phyloP scores from a whole-genome alignment of 495 filamentous ascomycete genomes.

The Penicillium maclennaniae region DNA sequence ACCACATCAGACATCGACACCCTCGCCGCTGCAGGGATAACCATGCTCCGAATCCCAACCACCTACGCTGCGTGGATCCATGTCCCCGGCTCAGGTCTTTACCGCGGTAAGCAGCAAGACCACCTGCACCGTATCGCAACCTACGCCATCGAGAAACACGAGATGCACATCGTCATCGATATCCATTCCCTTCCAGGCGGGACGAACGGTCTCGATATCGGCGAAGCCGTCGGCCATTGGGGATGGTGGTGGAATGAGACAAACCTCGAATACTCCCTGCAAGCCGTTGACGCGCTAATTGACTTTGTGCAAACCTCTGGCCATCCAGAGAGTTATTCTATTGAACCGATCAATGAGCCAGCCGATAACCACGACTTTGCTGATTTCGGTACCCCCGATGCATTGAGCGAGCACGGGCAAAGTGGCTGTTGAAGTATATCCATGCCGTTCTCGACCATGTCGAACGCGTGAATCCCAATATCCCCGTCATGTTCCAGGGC shows the following conservation, averaged over 20 bases:
- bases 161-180: constrained; percentile 32
- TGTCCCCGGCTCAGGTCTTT: constrained; percentile 28
- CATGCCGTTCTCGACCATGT: constrained; percentile 16
- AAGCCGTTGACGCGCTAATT: constrained; percentile 24
- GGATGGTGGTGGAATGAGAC: constrained; percentile 31
- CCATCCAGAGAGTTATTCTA: constrained; percentile 18
- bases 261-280: constrained; percentile 23
- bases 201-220: constrained; percentile 27
- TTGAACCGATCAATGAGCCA: constrained; percentile 24
- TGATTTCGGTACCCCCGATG: constrained; percentile 20
- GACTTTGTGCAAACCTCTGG: constrained; percentile 24
- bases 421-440: constrained; percentile 22
- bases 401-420: constrained; percentile 15
- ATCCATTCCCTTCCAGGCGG: constrained; percentile 33
- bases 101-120: constrained; percentile 26
- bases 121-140: constrained; percentile 24
- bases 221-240: constrained; percentile 26
- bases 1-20: constrained; percentile 27
- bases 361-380: constrained; percentile 18
- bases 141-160: constrained; percentile 26
- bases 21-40: constrained; percentile 20
- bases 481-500: constrained; percentile 23
- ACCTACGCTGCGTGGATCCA: constrained; percentile 26
- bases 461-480: constrained; percentile 8
- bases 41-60: constrained; percentile 31